These are phyloP conservation scores for Lolium perenne DNA, from an alignment of 176 grass and related monocot genomes.

Conservation along the genomic window DNA sequence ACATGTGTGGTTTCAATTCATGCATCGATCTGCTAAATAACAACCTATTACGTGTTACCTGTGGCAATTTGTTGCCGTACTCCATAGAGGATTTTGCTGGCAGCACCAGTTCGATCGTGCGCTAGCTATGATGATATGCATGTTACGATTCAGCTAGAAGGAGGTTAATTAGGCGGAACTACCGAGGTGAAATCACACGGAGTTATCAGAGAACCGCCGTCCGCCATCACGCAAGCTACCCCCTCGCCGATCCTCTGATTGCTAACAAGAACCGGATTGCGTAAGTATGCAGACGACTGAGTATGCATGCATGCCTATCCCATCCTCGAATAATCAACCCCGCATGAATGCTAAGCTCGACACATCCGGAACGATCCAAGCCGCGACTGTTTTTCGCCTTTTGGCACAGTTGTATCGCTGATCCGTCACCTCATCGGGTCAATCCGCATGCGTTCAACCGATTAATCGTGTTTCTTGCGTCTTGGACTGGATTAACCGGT, in stretches of 20 bases:
- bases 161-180: constrained; percentile 25
- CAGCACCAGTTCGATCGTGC: neutral
- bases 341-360: neutral
- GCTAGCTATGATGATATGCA: neutral
- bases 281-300: neutral
- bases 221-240: neutral
- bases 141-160: neutral
- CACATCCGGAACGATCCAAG: constrained; percentile 37
- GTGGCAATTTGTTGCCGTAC: neutral
- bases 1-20: neutral
- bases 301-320: neutral
- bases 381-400: neutral
- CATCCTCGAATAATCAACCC: constrained; percentile 1
- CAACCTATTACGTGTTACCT: neutral
- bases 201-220: neutral
- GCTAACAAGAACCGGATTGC: neutral
- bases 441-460: constrained; percentile 6
- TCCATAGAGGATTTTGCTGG: neutral
- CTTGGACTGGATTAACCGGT: constrained; percentile 22
- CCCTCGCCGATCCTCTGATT: neutral
- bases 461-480: constrained; percentile 37
- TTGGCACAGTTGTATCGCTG: neutral
- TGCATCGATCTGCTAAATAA: neutral
- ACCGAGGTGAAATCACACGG: constrained; percentile 3
- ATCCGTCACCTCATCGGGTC: constrained; percentile 34